Base-by-base conservation (phyloP, 2,329 filamentous ascomycete genomes). In the Paracamarosporium sp. region DNA sequence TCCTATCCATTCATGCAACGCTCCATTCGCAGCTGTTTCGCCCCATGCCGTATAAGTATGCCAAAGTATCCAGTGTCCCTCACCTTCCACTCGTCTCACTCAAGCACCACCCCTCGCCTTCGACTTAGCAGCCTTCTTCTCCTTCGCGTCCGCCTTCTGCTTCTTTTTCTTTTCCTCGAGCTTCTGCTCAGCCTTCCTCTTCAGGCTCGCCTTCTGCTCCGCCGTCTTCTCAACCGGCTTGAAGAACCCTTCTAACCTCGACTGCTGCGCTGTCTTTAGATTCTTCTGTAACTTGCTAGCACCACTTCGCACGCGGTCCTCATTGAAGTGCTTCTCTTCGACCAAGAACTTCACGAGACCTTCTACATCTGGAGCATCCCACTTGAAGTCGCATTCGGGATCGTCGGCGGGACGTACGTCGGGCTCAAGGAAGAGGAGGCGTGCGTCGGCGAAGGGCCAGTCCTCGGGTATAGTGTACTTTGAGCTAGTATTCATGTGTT, bases 191-290 rank as follows among this genome's bases (percentile, higher is more conserved):
- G 95, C 85, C 82, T 98, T 99, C 66, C 95, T 86, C 85, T 99
- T 99, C 71, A 96, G 81, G 40, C 79, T 88, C 53, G 90, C 89
- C 79, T 94, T 91, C 80, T 99, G 89, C 63, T 89, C 90, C 0
- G 93, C 91, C 0, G 93, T 92, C 82, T 94, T 96, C 60, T 92
- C 90, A 15, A 96, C 80, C 1, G 92, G 88, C 81, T 97, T 97
- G 85, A 99, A 99, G 82, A 99, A 99, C 0, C 95, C 95, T 74
- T 98, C 94, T 1, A 99, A 82, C 22, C 95, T 86, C 27, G 91
- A 90, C 80, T 99, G 95, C 77, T 98, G 95, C 27, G 90, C 90
- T 47, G 86, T 90, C 84, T 97, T 97, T 64, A 96, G 81, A 68
- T 93, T 95, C 85, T 98, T 99, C 75, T 91, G 86, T 56, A 99